Evolutionary conservation across 2,329 filamentous ascomycete species (phyloP), one percentile per base, ranked within the genome.

Genomic region (Daldinia sp.): DNA sequence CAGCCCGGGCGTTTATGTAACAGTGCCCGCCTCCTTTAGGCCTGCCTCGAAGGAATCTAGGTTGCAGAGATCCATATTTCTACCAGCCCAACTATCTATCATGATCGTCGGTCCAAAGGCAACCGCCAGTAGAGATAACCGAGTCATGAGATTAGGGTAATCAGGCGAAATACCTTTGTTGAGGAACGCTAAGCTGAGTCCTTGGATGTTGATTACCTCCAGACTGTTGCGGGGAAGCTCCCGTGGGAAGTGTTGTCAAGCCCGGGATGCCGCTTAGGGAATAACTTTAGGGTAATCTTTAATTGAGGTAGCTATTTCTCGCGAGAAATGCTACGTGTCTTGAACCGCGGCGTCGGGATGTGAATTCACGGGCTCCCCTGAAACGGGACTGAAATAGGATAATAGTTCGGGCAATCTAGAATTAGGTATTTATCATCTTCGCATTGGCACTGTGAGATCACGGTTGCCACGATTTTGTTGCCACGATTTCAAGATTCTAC

Each of bases 91-190:
- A 48, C 19, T 11, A 41, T 35, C 30, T 56, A 15, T 19, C 27
- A 21, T 32, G 51, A 55, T 59, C 21, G 32, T 53, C 34, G 57
- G 32, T 45, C 64, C 54, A 45, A 59, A 53, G 61, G 39, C 64
- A 59, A 34, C 53, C 53, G 53, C 30, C 6, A 4, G 15, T 9
- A 39, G 13, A 17, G 43, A 17, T 6, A 50, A 47, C 21, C 25
- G 19, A 13, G 15, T 48, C 32, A 43, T 52, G 37, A 32, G 23
- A 29, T 51, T 39, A 25, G 49, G n/a, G 17, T 15, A 39, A 25
- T 23, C n/a, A 35, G 41, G 37, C 13, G 11, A 23, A 21, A 43
- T 41, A 30, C 29, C 30, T 6, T 27, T 49, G n/a, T 41, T 8
- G 23, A 60, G 21, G 23, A 47, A 11, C 23, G 21, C 23, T 17